Evolutionary conservation across 495 filamentous ascomycete species (phyloP).

Genomic region (Platismatia glauca): DNA sequence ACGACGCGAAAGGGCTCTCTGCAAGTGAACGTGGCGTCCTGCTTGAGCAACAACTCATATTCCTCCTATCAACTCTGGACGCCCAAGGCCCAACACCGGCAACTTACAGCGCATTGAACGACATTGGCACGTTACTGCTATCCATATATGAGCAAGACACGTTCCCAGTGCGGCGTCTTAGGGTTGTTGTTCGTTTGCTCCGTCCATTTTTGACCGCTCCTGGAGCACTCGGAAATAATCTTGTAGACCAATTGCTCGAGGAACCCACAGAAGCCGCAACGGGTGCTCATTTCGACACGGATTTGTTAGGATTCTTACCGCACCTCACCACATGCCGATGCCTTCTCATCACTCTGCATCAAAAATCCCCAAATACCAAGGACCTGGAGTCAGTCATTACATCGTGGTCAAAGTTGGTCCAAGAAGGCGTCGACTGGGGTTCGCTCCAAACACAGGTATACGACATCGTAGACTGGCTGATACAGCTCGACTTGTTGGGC

Average conservation of each 20-base stretch:
- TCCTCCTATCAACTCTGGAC: slow-evolving; percentile 23
- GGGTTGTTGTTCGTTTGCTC: slow-evolving; percentile 36
- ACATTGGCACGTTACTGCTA: slow-evolving; percentile 33
- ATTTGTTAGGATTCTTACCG: slow-evolving; percentile 41
- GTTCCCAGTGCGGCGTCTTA: slow-evolving; percentile 40
- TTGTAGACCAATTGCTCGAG: slow-evolving; percentile 22
- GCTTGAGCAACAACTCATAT: slow-evolving; percentile 48
- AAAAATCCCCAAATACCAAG: slow-evolving; percentile 38
- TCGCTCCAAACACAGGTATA: slow-evolving; percentile 51
- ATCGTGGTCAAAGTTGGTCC: slow-evolving; percentile 45
- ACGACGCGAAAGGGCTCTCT: slow-evolving; percentile 36
- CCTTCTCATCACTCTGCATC: slow-evolving; percentile 46
- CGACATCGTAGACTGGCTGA: slow-evolving; percentile 48
- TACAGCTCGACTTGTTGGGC: slow-evolving; percentile 57
- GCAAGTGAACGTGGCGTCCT: slow-evolving; percentile 36
- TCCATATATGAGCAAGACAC: slow-evolving; percentile 31
- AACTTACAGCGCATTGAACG: slow-evolving; percentile 9
- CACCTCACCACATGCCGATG: slow-evolving; percentile 51
- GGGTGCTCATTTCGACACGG: slow-evolving; percentile 43
- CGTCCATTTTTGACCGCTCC: slow-evolving; percentile 26
- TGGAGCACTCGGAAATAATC: neutral
- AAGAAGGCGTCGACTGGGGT: slow-evolving; percentile 38
- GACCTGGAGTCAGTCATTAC: slow-evolving; percentile 41
- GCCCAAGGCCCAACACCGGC: neutral
- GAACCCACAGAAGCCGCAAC: slow-evolving; percentile 29